Conservation (phyloP, 2,329 filamentous ascomycete genomes). For the Exophiala alcalophila region DNA sequence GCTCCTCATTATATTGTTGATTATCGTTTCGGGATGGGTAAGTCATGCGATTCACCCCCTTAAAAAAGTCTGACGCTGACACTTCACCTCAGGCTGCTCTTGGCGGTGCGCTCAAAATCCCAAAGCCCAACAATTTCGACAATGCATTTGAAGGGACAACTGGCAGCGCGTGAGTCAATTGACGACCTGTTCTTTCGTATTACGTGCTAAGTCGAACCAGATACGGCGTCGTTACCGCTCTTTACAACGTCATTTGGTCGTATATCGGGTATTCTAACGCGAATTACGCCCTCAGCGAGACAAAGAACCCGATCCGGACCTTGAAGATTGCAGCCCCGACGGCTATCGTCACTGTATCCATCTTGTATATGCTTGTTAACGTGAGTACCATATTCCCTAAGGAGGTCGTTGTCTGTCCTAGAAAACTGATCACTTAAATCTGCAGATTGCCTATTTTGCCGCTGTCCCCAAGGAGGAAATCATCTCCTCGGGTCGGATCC, state of each 20-base stretch:
- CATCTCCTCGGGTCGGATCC: constrained; percentile 51
- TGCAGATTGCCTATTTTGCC: constrained; percentile 54
- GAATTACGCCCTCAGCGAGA: constrained; percentile 57
- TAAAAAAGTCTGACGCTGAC: constrained; percentile 26
- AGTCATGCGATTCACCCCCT: constrained; percentile 5
- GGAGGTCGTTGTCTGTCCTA: too few species aligned
- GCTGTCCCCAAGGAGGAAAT: constrained; percentile 58
- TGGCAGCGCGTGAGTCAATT: constrained; percentile 33
- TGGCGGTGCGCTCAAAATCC: constrained; percentile 38
- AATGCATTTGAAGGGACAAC: constrained; percentile 42
- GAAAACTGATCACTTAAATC: background rate
- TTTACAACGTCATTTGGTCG: constrained; percentile 57
- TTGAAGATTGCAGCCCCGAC: constrained; percentile 56
- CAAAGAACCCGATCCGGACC: constrained; percentile 56
- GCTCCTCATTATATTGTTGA: constrained; percentile 48
- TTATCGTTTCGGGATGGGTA: constrained; percentile 46
- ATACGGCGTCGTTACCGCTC: constrained; percentile 48
- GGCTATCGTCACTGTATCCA: constrained; percentile 53
- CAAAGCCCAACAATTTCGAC: constrained; percentile 34
- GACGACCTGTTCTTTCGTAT: background rate
- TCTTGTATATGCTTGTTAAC: constrained; percentile 58
- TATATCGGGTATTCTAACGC: constrained; percentile 56
- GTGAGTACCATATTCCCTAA: constrained; percentile 12
- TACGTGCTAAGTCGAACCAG: too few species aligned
- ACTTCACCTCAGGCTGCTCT: constrained; percentile 44